These are phyloP conservation scores for Aspergillus udagawae DNA, from an alignment of 2,329 filamentous ascomycete species.

Conservation along the genomic window DNA sequence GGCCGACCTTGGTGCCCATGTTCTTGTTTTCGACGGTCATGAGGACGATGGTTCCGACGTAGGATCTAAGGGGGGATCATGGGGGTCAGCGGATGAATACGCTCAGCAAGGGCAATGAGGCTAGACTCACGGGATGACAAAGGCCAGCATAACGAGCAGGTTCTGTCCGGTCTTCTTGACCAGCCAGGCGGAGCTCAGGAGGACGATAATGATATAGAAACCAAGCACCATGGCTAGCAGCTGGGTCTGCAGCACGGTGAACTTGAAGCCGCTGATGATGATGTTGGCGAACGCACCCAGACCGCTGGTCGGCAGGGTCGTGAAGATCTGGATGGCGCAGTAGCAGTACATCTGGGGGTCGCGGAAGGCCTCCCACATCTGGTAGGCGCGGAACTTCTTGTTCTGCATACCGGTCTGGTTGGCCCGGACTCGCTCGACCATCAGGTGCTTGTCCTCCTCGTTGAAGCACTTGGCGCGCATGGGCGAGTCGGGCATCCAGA, in stretches of 20 bases:
- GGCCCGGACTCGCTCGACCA: conserved; percentile 57
- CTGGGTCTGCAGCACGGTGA: conserved; percentile 64
- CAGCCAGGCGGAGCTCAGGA: conserved; percentile 63
- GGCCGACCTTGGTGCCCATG: conserved; percentile 58
- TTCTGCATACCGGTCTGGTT: conserved; percentile 63
- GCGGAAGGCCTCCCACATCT: conserved; percentile 54
- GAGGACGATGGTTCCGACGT: conserved; percentile 67
- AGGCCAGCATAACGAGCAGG: conserved; percentile 61
- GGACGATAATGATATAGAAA: conserved; percentile 67
- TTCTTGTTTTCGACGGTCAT: conserved; percentile 62
- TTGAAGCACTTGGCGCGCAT: conserved; percentile 68
- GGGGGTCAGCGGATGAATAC: not conserved
- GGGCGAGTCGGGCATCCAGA: conserved; percentile 64
- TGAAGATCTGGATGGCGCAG: conserved; percentile 63
- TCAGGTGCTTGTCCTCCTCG: conserved; percentile 62
- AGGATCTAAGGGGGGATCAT: conserved; percentile 51
- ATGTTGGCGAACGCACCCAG: conserved; percentile 71
- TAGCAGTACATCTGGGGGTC: conserved; percentile 68
- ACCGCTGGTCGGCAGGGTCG: conserved; percentile 68
- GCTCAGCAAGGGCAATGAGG: not conserved
- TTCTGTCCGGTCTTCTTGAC: conserved; percentile 69
- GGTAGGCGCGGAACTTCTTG: conserved; percentile 49
- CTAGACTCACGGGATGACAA: conserved; percentile 58
- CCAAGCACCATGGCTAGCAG: conserved; percentile 69
- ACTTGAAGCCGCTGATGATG: conserved; percentile 67